phyloP scores from a whole-genome alignment of 2,329 filamentous ascomycete genomes.

The Aspergillus tanneri region DNA sequence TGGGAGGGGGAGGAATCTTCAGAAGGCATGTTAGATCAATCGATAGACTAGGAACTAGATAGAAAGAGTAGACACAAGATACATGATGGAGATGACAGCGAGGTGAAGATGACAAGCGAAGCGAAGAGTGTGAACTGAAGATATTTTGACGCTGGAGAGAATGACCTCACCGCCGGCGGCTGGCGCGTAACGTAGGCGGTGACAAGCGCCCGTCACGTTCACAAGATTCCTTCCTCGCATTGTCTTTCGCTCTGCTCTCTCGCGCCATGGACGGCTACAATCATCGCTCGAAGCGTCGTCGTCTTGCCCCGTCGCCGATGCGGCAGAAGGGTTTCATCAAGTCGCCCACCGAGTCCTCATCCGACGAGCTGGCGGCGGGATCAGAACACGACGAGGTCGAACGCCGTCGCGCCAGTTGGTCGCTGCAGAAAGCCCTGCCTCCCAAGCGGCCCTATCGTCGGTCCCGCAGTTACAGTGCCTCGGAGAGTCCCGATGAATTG shows the following conservation, averaged over 20 bases:
- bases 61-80: background rate
- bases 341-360: conserved; percentile 37
- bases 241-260: background rate
- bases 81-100: background rate
- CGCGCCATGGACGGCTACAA: conserved; percentile 27
- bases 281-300: conserved; percentile 32
- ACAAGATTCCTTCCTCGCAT: background rate
- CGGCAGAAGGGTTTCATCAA: conserved; percentile 18
- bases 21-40: conserved; percentile 37
- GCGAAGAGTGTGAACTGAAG: background rate
- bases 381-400: conserved; percentile 38
- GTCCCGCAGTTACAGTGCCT: conserved; percentile 32
- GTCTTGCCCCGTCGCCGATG: conserved; percentile 27
- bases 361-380: conserved; percentile 40
- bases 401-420: conserved; percentile 39
- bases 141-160: too few species aligned
- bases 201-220: too few species aligned
- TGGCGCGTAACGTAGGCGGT: too few species aligned
- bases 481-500: conserved; percentile 49
- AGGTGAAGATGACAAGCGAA: background rate
- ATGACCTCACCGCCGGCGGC: conserved; percentile 8
- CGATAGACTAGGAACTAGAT: background rate
- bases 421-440: conserved; percentile 30
- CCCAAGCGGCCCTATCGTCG: conserved; percentile 29
- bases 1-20: conserved; percentile 38